Conservation (phyloP, 805 yeast genomes). For the Starmerella kuoi region DNA sequence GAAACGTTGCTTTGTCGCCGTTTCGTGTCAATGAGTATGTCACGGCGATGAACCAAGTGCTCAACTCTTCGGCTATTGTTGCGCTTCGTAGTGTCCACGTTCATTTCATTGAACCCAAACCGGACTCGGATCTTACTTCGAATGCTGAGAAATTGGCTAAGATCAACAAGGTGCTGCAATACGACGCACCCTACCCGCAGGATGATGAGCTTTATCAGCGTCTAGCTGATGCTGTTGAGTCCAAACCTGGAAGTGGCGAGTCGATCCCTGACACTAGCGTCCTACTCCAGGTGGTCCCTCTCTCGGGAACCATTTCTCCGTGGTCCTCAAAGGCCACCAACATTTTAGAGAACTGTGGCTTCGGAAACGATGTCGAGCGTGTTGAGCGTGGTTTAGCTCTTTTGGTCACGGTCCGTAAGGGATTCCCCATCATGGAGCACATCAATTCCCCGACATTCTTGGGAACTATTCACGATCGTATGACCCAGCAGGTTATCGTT, state of each 20-base stretch:
- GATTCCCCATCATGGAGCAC: slow-evolving; percentile 51
- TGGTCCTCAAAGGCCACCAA: slow-evolving; percentile 99
- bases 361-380: slow-evolving; percentile 56
- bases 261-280: slow-evolving; percentile 32
- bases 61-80: slow-evolving; percentile 53
- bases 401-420: slow-evolving; percentile 56
- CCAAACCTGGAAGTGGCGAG: slow-evolving; percentile 15
- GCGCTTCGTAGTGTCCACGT: slow-evolving; percentile 63
- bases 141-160: slow-evolving; percentile 28
- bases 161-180: slow-evolving; percentile 52
- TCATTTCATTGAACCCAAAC: slow-evolving; percentile 61
- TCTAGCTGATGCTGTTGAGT: slow-evolving; percentile 31
- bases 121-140: slow-evolving; percentile 25
- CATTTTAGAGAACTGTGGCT: slow-evolving; percentile 79
- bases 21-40: slow-evolving; percentile 69
- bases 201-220: slow-evolving; percentile 36
- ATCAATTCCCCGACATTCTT: slow-evolving; percentile 45
- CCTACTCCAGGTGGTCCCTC: slow-evolving; percentile 69
- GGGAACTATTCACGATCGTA: slow-evolving; percentile 74
- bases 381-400: slow-evolving; percentile 85
- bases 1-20: slow-evolving; percentile 79
- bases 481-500: slow-evolving; percentile 61
- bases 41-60: slow-evolving; percentile 58
- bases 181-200: slow-evolving; percentile 54
- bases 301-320: slow-evolving; percentile 94